Evolutionary conservation across 306 rosid genomes (phyloP), one percentile per base, ranked within the genome.

Genomic region (Casuarina glauca): DNA sequence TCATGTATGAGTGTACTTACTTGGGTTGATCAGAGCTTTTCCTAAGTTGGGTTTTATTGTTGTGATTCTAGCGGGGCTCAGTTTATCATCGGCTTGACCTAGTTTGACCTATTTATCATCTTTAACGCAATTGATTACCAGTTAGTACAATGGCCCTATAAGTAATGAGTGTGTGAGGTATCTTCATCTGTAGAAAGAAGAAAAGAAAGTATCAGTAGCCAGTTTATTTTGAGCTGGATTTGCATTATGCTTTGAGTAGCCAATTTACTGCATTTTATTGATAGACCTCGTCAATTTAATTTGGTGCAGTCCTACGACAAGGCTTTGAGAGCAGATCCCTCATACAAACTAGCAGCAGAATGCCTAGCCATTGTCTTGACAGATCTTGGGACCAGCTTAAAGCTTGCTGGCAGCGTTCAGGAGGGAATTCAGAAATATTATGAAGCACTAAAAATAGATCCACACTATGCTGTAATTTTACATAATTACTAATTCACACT

Each of bases 341-440:
- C 91, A 4, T 93, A 93, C 88, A 93, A 89, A 84, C 97, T 87
- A 68, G 94, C 99, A 50, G 92, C 97, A 5, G 99, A 96, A 86
- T 93, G 94, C 90, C 86, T 93, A 45, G 97, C 99, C 86, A 89
- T 96, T 88, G 98, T 96, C 69, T 87, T 96, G 78, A 96, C 99
- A 32, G 99, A 96, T 88, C 94, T 96, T 78, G 99, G 98, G 79
- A 96, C 99, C 84, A 91, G 96, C 89, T 87, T 90, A 82, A 96
- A 96, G 93, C 96, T 95, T 80, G 90, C 96, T 77, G 99, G 99
- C 19, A 91, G 91, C 81, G 91, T 97, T 69, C 97, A 90, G 79
- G 99, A 96, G 67, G 97, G 99, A 82, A 87, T 96, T 88, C 97
- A 96, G 87, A 96, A 96, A 86, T 96, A 96, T 83, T 88, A 91